Conservation (phyloP, 371 early-diverging fungal genomes). For the Caulochytrium protostelioides region DNA sequence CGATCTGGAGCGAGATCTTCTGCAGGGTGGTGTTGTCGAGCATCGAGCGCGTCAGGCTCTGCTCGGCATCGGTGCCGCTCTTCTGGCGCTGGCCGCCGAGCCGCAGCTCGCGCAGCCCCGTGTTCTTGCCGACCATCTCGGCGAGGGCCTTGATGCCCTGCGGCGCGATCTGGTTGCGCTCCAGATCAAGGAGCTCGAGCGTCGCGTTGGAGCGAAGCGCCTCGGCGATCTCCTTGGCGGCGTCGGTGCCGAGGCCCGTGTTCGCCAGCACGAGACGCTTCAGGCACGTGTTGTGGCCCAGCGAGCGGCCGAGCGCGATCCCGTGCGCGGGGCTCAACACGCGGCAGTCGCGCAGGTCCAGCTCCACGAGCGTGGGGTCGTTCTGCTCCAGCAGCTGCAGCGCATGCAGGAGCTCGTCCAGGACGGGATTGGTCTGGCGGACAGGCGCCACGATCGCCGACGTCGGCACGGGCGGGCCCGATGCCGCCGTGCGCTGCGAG, state of each 20-base stretch:
- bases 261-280: no score
- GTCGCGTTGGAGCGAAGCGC: constrained; percentile 11
- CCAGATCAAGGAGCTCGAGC: constrained; percentile 12
- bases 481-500: no score
- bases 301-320: constrained; percentile 8
- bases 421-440: constrained; percentile 13
- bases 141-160: constrained; percentile 19
- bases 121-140: constrained; percentile 9
- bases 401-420: constrained; percentile 15
- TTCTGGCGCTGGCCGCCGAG: constrained; percentile 10
- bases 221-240: no score
- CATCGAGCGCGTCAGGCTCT: constrained; percentile 11
- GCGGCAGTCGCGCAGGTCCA: constrained; percentile 18
- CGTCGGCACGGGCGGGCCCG: constrained; percentile 9
- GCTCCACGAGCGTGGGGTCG: constrained; percentile 8
- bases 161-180: constrained; percentile 15
- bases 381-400: constrained; percentile 11
- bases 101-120: constrained; percentile 8
- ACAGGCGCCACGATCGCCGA: constrained; percentile 11
- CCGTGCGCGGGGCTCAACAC: constrained; percentile 10
- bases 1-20: constrained; percentile 8
- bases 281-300: constrained; percentile 12
- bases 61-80: constrained; percentile 21
- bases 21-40: constrained; percentile 11
- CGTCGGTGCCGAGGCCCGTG: no score